Conservation (phyloP, 1,284 basidiomycete genomes). For the Ceratobasidium papillatum region DNA sequence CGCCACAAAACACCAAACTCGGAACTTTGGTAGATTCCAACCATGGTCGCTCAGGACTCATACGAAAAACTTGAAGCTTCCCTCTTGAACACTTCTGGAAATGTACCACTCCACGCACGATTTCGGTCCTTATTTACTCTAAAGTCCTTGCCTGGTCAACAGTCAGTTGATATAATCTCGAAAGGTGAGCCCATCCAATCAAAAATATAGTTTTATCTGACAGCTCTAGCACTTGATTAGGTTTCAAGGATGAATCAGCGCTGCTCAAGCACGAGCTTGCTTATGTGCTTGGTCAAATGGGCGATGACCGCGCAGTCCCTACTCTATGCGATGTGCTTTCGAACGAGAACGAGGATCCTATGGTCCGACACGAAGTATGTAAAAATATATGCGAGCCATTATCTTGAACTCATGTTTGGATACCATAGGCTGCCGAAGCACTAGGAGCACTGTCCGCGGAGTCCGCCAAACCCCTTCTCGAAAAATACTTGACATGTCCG, state of each 20-base stretch:
- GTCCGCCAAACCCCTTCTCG: conserved; percentile 74
- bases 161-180: conserved; percentile 85
- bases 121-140: conserved; percentile 95
- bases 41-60: conserved; percentile 27
- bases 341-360: conserved; percentile 81
- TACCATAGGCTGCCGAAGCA: conserved; percentile 88
- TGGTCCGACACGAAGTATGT: conserved; percentile 95
- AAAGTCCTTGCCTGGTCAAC: conserved; percentile 75
- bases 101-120: conserved; percentile 83
- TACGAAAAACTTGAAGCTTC: conserved; percentile 62
- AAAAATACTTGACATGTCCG: conserved; percentile 76
- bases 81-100: conserved; percentile 79
- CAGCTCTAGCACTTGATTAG: conserved; percentile 55
- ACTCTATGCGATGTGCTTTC: conserved; percentile 80
- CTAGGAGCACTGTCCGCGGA: conserved; percentile 91
- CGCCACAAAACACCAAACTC: background rate
- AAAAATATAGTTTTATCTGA: conserved; percentile 33
- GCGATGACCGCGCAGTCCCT: conserved; percentile 76
- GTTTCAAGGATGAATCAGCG: conserved; percentile 87
- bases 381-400: background rate
- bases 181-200: conserved; percentile 63
- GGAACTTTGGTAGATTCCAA: background rate
- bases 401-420: background rate
- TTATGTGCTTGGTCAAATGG: conserved; percentile 96
- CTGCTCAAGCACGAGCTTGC: conserved; percentile 97